phyloP scores from a whole-genome alignment of 768 basidiomycete genomes.

The Leccinum boreale region DNA sequence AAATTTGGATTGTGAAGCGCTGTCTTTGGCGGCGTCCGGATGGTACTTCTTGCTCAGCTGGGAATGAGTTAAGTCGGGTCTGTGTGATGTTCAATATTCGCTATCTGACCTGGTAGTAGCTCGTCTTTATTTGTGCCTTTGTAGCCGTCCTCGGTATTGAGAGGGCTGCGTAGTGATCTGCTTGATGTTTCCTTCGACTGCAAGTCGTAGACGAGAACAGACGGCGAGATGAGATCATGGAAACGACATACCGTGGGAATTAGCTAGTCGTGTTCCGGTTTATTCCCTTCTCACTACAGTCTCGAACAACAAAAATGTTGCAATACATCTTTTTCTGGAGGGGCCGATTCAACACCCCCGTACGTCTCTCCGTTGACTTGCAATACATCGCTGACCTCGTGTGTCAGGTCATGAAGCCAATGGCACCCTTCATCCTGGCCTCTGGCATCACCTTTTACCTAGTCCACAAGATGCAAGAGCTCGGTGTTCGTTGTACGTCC shows the following conservation, averaged over 20 bases:
- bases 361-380: conserved; percentile 9
- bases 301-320: conserved; percentile 14
- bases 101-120: conserved; percentile 28
- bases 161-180: conserved; percentile 30
- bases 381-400: not conserved
- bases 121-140: conserved; percentile 34
- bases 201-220: conserved; percentile 21
- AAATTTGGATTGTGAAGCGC: conserved; percentile 37
- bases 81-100: too few relatives aligned
- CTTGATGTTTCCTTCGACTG: conserved; percentile 6
- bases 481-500: conserved; percentile 66
- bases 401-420: conserved; percentile 59
- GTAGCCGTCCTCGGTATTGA: conserved; percentile 28
- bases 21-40: conserved; percentile 42
- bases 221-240: not conserved
- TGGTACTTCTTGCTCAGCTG: conserved; percentile 50
- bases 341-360: conserved; percentile 27
- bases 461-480: conserved; percentile 64
- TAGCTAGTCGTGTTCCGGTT: conserved; percentile 17
- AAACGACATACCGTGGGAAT: conserved; percentile 21
- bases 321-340: conserved; percentile 27
- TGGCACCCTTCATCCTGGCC: conserved; percentile 80
- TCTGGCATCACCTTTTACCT: conserved; percentile 63
- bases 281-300: conserved; percentile 5
- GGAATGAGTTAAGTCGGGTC: not conserved